Evolutionary conservation across 768 basidiomycete genomes (phyloP).

Genomic region (Rhizopogon sp.): DNA sequence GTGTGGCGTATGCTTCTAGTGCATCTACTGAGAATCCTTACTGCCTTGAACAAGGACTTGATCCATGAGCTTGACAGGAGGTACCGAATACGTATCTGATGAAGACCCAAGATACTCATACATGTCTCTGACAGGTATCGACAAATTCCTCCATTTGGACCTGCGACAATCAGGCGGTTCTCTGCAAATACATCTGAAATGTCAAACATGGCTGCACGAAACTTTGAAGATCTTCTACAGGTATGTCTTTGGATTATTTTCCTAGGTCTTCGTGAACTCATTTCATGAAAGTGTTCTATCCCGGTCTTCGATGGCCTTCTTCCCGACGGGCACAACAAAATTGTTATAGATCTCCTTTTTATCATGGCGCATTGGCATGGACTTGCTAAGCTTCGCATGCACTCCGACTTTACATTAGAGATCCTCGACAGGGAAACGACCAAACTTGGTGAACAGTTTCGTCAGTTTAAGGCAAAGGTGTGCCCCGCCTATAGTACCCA

Average conservation of each 20-base stretch:
- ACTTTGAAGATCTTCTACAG: conserved; percentile 34
- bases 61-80: conserved; percentile 15
- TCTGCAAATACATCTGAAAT: conserved; percentile 25
- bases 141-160: conserved; percentile 25
- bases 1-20: conserved; percentile 30
- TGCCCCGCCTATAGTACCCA: conserved; percentile 15
- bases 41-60: conserved; percentile 1
- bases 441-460: conserved; percentile 14
- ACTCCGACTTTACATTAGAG: conserved; percentile 18
- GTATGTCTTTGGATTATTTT: background rate
- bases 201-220: conserved; percentile 30
- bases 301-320: conserved; percentile 27
- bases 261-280: background rate
- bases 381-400: conserved; percentile 24
- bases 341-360: conserved; percentile 15
- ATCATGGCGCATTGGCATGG: conserved; percentile 23
- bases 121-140: conserved; percentile 20
- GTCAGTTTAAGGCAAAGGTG: conserved; percentile 14
- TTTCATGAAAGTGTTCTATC: conserved; percentile 20
- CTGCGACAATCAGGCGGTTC: conserved; percentile 24
- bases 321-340: conserved; percentile 6
- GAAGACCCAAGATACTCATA: background rate
- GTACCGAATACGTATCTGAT: conserved; percentile 4
- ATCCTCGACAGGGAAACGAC: conserved; percentile 9
- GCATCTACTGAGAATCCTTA: conserved; percentile 31